Percentiles rank a stretch among this genome's conserved stretches.
phyloP scores from a whole-genome alignment of 495 filamentous ascomycete genomes.

The Aspergillus taichungensis region DNA sequence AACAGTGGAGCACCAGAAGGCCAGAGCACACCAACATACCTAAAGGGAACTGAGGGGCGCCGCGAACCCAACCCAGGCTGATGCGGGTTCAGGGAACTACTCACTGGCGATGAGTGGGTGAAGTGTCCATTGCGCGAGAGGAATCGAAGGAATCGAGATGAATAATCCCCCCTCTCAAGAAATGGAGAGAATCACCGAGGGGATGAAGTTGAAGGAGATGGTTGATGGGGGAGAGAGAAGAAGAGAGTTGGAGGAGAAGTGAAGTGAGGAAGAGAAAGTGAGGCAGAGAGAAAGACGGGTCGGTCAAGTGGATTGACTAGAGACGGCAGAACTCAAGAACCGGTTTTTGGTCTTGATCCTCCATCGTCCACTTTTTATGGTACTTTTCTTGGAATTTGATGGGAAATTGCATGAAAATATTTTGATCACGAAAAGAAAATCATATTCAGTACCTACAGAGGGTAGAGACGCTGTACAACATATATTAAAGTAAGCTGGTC shows the following conservation, averaged over 20 bases:
- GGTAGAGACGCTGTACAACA: no score
- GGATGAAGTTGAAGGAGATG: neutral
- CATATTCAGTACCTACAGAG: no score
- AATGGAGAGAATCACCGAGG: neutral
- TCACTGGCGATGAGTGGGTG: slow-evolving; percentile 1
- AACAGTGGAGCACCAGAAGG: slow-evolving; percentile 2
- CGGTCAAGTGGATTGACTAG: slow-evolving; percentile 40
- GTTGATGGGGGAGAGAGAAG: neutral
- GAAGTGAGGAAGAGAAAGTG: neutral
- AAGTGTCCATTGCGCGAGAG: neutral
- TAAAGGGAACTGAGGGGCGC: neutral
- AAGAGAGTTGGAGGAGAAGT: no score
- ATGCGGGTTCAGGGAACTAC: slow-evolving; percentile 4
- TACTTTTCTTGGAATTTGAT: no score
- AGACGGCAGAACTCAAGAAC: neutral
- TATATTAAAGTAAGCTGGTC: no score
- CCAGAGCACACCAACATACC: slow-evolving; percentile 10
- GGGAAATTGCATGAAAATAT: no score
- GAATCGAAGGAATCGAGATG: neutral
- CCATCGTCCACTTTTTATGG: no score
- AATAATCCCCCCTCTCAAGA: no score
- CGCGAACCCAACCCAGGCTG: slow-evolving; percentile 14
- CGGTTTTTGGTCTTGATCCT: no score
- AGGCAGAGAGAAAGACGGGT: slow-evolving; percentile 8
- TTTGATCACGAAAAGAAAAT: no score